Percentiles rank a stretch among this genome's conserved stretches.
Evolutionary conservation across 345 rosid species (phyloP).

Genomic region (Eutrema yunnanense): DNA sequence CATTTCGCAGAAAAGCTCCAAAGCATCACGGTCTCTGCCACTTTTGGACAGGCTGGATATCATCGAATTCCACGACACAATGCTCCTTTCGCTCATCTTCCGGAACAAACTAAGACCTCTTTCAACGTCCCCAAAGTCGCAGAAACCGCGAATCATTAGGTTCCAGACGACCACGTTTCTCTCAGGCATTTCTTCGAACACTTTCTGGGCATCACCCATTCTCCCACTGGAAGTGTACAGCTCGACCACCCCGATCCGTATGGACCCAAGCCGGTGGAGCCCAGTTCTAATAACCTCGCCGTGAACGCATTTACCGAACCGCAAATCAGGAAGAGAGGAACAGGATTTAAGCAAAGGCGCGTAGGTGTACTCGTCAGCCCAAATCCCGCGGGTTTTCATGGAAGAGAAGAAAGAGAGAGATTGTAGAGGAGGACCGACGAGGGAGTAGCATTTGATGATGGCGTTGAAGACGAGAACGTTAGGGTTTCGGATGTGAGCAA

Average conservation of each 20-base stretch:
- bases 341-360: slow-evolving; percentile 70
- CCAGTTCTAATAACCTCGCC: slow-evolving; percentile 48
- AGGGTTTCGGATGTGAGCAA: slow-evolving; percentile 42
- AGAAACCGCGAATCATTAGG: slow-evolving; percentile 58
- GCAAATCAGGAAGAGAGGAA: slow-evolving; percentile 29
- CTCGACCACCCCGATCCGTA: slow-evolving; percentile 57
- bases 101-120: slow-evolving; percentile 45
- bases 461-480: slow-evolving; percentile 52
- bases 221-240: slow-evolving; percentile 34
- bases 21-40: slow-evolving; percentile 56
- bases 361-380: slow-evolving; percentile 65
- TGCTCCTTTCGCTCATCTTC: slow-evolving; percentile 46
- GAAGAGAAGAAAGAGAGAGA: slow-evolving; percentile 41
- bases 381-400: slow-evolving; percentile 49
- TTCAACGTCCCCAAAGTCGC: slow-evolving; percentile 46
- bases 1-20: slow-evolving; percentile 57
- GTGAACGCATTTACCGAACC: slow-evolving; percentile 43
- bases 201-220: slow-evolving; percentile 50
- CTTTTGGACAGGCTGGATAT: slow-evolving; percentile 49
- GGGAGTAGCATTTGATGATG: slow-evolving; percentile 59
- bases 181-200: slow-evolving; percentile 54
- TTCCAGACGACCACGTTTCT: slow-evolving; percentile 63
- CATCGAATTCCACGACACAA: slow-evolving; percentile 68
- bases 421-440: slow-evolving; percentile 41
- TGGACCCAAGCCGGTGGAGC: slow-evolving; percentile 40